Evolutionary conservation across 176 grass and related monocot species (phyloP).

Genomic region (Zizania latifolia): DNA sequence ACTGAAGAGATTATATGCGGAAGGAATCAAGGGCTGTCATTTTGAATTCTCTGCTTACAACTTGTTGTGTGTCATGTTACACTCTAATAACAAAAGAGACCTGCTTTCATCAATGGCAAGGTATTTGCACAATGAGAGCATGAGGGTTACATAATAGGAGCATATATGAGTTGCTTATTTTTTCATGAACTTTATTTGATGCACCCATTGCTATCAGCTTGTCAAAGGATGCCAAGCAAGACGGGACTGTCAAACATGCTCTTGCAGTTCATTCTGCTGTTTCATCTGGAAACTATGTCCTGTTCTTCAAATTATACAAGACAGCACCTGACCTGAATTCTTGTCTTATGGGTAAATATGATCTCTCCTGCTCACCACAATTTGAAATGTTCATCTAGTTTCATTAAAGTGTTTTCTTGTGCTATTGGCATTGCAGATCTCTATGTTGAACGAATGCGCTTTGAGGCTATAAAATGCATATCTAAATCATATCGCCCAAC

Average conservation of each 20-base stretch:
- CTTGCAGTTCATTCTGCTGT: conserved; percentile 78
- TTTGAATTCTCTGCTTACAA: conserved; percentile 90
- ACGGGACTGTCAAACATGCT: conserved; percentile 77
- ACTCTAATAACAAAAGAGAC: conserved; percentile 83
- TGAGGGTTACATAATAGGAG: neutral
- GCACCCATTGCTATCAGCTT: conserved; percentile 50
- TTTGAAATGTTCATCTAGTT: conserved; percentile 2
- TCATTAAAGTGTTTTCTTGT: conserved; percentile 6
- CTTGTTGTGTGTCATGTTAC: conserved; percentile 65
- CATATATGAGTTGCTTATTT: conserved; percentile 19
- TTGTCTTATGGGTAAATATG: conserved; percentile 78
- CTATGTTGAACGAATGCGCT: conserved; percentile 74
- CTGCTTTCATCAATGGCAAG: conserved; percentile 76
- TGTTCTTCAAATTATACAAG: conserved; percentile 91
- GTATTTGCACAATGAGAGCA: conserved; percentile 34
- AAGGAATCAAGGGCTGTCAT: conserved; percentile 65
- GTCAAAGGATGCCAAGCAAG: conserved; percentile 58
- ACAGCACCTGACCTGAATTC: conserved; percentile 71
- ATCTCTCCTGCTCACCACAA: neutral
- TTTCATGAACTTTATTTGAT: conserved; percentile 14
- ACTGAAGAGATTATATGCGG: conserved; percentile 69
- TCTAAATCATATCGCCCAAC: conserved; percentile 74
- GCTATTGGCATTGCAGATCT: conserved; percentile 50
- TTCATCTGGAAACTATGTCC: conserved; percentile 78
- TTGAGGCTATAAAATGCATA: conserved; percentile 83